Evolutionary conservation across 495 filamentous ascomycete genomes (phyloP).

Genomic region (Tuber indicum): DNA sequence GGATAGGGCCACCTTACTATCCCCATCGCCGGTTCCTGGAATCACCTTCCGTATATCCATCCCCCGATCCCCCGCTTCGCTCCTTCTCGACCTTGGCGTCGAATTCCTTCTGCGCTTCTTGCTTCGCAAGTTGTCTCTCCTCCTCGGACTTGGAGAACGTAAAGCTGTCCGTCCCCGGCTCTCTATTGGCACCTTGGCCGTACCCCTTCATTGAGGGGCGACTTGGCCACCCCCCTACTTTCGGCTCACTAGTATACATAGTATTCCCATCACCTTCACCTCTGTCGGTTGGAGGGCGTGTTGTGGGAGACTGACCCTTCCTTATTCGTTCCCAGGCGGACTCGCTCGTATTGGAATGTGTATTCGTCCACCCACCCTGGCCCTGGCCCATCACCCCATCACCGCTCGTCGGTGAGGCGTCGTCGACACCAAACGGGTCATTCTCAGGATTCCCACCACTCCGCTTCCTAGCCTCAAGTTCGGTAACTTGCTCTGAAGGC

Average conservation of each 20-base stretch:
- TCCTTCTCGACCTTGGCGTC: slow-evolving; percentile 51
- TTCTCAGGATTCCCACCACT: neutral
- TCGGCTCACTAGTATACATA: neutral
- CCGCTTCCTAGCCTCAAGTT: neutral
- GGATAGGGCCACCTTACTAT: neutral
- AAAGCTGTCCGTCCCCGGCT: slow-evolving; percentile 45
- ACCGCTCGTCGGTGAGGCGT: neutral
- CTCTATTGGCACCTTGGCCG: neutral
- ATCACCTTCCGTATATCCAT: slow-evolving; percentile 26
- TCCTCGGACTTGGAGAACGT: slow-evolving; percentile 44
- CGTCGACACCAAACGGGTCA: slow-evolving; percentile 1
- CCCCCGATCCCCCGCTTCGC: slow-evolving; percentile 38
- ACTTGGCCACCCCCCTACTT: slow-evolving; percentile 41
- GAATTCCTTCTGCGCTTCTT: slow-evolving; percentile 52
- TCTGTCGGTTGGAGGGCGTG: neutral
- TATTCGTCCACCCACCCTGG: slow-evolving; percentile 13
- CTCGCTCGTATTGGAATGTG: slow-evolving; percentile 16
- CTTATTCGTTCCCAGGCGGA: slow-evolving; percentile 33
- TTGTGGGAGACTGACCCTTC: slow-evolving; percentile 12
- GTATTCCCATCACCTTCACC: neutral
- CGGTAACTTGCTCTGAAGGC: slow-evolving; percentile 17
- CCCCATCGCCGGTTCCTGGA: slow-evolving; percentile 8
- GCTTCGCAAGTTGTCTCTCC: slow-evolving; percentile 46
- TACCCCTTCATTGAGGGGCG: slow-evolving; percentile 11
- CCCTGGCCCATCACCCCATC: neutral